Evolutionary conservation across 305 asterid genomes (phyloP).

Genomic region (Rubia balearica): DNA sequence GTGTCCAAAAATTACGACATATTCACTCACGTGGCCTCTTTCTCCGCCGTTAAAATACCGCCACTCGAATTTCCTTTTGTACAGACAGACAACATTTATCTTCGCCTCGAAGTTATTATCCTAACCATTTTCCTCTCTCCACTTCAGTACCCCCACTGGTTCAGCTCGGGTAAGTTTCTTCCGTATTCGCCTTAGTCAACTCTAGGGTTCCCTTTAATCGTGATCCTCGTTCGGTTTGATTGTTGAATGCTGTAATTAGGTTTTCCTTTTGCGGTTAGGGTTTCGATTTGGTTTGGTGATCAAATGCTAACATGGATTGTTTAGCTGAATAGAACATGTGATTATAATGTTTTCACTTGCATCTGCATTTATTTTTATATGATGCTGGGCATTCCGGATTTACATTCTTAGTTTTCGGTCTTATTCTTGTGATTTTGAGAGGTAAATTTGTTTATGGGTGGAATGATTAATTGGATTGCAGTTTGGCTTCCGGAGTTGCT

Average conservation of each 20-base stretch:
- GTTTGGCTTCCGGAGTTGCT: constrained; percentile 38
- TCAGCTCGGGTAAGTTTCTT: constrained; percentile 36
- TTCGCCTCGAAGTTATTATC: constrained; percentile 34
- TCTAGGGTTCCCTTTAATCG: constrained; percentile 35
- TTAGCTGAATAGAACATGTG: neutral
- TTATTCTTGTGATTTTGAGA: constrained; percentile 7
- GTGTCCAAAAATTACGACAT: neutral
- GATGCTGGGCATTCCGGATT: neutral
- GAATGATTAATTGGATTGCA: constrained; percentile 38
- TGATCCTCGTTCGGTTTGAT: neutral
- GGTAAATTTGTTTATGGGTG: constrained; percentile 21
- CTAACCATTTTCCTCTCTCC: neutral
- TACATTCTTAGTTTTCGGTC: neutral
- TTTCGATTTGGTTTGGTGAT: constrained; percentile 5
- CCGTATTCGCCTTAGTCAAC: constrained; percentile 29
- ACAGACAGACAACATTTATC: constrained; percentile 23
- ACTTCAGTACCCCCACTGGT: constrained; percentile 17
- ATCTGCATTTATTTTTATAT: neutral
- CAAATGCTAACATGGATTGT: neutral
- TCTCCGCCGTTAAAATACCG: constrained; percentile 3
- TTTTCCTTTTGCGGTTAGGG: constrained; percentile 1
- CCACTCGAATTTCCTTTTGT: constrained; percentile 8
- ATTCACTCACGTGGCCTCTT: constrained; percentile 13
- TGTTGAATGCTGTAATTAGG: neutral
- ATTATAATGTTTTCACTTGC: neutral